Percentiles rank a stretch among this genome's conserved stretches.
These are phyloP conservation scores for Seiridium unicorne DNA, from an alignment of 2,329 filamentous ascomycete species.

Conservation along the genomic window DNA sequence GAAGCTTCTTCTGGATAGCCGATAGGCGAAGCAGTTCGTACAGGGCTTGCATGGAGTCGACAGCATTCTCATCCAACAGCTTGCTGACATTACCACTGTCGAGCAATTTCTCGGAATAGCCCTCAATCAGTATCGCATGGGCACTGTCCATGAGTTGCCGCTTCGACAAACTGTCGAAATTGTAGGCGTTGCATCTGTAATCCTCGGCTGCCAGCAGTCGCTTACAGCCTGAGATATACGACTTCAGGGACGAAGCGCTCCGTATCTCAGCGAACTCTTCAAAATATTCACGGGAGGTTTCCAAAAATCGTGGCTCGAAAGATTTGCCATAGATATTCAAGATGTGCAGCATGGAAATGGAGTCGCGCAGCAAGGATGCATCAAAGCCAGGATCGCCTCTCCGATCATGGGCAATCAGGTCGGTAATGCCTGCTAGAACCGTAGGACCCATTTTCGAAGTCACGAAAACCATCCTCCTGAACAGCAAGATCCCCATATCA, in stretches of 20 bases:
- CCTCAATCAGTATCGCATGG: slow-evolving; percentile 69
- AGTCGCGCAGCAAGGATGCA: slow-evolving; percentile 64
- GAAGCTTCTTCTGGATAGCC: slow-evolving; percentile 67
- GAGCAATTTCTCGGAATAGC: slow-evolving; percentile 65
- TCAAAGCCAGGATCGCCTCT: slow-evolving; percentile 56
- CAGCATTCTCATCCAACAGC: slow-evolving; percentile 69
- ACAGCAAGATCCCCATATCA: slow-evolving; percentile 76
- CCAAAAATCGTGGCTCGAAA: slow-evolving; percentile 77
- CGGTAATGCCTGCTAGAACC: slow-evolving; percentile 63
- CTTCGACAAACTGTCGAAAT: slow-evolving; percentile 80
- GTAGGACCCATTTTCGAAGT: slow-evolving; percentile 32
- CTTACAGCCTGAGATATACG: slow-evolving; percentile 72
- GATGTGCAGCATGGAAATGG: slow-evolving; percentile 82
- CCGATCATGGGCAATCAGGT: slow-evolving; percentile 73
- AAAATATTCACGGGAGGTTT: slow-evolving; percentile 67
- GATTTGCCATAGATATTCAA: slow-evolving; percentile 74
- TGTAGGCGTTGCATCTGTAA: slow-evolving; percentile 74
- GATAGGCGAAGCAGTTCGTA: slow-evolving; percentile 76
- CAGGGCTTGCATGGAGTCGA: slow-evolving; percentile 69
- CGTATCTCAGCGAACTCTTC: slow-evolving; percentile 66
- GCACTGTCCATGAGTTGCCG: slow-evolving; percentile 71
- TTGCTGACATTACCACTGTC: slow-evolving; percentile 66
- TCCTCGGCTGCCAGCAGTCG: slow-evolving; percentile 71
- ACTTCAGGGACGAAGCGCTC: slow-evolving; percentile 63
- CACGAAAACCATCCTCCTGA: slow-evolving; percentile 59